Conservation (phyloP, 1,139 yeast species). For the Protomyces lactucae-debilis region DNA sequence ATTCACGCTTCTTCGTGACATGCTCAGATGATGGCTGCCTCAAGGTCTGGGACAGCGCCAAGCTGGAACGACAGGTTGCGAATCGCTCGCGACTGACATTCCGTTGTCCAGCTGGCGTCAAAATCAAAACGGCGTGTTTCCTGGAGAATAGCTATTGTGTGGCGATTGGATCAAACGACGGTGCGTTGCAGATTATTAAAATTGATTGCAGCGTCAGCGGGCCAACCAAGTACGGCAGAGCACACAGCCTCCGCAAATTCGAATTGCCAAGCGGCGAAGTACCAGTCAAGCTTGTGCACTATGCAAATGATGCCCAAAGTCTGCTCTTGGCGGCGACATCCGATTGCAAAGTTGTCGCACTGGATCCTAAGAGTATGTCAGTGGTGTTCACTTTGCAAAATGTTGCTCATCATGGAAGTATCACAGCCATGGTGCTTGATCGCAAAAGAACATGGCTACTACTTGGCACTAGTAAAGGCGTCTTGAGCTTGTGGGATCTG, state of each 20-base stretch:
- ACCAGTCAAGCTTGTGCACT: conserved; percentile 46
- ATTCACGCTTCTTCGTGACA: conserved; percentile 63
- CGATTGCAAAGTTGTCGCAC: conserved; percentile 49
- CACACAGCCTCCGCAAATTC: conserved; percentile 48
- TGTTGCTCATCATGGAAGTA: conserved; percentile 61
- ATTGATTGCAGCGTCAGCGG: conserved; percentile 48
- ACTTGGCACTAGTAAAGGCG: conserved; percentile 70
- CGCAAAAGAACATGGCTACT: conserved; percentile 56
- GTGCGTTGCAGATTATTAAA: conserved; percentile 54
- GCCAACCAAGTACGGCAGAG: conserved; percentile 38
- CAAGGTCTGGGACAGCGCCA: conserved; percentile 70
- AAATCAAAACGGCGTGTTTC: conserved; percentile 43
- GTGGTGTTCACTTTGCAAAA: conserved; percentile 47
- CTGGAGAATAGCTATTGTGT: conserved; percentile 61
- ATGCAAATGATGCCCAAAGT: conserved; percentile 34
- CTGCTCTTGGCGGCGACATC: conserved; percentile 50
- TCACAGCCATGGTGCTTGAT: conserved; percentile 59
- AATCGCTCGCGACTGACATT: conserved; percentile 50
- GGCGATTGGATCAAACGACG: conserved; percentile 64
- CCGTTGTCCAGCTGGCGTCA: conserved; percentile 34
- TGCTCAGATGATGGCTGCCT: conserved; percentile 83
- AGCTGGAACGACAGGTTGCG: conserved; percentile 61
- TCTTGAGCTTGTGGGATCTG: conserved; percentile 74
- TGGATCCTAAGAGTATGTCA: conserved; percentile 61
- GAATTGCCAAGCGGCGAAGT: conserved; percentile 43